These are phyloP conservation scores for Lecanicillium sp. DNA, from an alignment of 2,329 filamentous ascomycete species.

Conservation along the genomic window DNA sequence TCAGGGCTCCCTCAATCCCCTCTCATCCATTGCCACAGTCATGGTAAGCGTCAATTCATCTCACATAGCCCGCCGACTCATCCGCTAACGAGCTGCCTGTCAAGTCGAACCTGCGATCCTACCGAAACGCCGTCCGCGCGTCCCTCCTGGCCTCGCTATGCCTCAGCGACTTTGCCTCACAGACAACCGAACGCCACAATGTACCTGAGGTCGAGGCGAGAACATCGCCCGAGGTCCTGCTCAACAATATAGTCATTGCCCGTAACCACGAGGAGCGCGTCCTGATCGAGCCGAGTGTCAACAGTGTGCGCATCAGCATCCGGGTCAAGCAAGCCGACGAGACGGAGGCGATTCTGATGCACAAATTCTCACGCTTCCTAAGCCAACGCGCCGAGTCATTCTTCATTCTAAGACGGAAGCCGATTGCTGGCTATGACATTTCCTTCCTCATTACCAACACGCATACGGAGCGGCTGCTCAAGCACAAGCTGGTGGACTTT, in stretches of 20 bases:
- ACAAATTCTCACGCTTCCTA: slow-evolving; percentile 96
- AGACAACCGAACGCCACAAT: slow-evolving; percentile 94
- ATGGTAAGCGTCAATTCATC: no score
- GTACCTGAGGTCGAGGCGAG: slow-evolving; percentile 94
- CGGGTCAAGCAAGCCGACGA: slow-evolving; percentile 99
- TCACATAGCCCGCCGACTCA: no score
- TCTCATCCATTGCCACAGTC: no score
- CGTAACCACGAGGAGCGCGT: slow-evolving; percentile 97
- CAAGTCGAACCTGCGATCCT: slow-evolving; percentile 60
- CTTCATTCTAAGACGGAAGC: slow-evolving; percentile 91
- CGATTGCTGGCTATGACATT: slow-evolving; percentile 97
- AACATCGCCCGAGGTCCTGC: slow-evolving; percentile 84
- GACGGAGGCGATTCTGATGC: slow-evolving; percentile 94
- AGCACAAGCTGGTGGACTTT: slow-evolving; percentile 98
- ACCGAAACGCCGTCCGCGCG: slow-evolving; percentile 91
- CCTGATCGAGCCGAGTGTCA: slow-evolving; percentile 91
- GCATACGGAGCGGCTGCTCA: slow-evolving; percentile 97
- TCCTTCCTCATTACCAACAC: slow-evolving; percentile 98
- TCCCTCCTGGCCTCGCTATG: slow-evolving; percentile 90
- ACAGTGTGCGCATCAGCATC: slow-evolving; percentile 94
- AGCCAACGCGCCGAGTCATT: slow-evolving; percentile 95
- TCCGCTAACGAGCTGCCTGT: no score
- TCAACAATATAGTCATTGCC: slow-evolving; percentile 83
- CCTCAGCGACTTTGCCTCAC: slow-evolving; percentile 87
- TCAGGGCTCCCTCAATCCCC: no score